Conservation (phyloP, 139 green algal species). For the Dunaliella primolecta region DNA sequence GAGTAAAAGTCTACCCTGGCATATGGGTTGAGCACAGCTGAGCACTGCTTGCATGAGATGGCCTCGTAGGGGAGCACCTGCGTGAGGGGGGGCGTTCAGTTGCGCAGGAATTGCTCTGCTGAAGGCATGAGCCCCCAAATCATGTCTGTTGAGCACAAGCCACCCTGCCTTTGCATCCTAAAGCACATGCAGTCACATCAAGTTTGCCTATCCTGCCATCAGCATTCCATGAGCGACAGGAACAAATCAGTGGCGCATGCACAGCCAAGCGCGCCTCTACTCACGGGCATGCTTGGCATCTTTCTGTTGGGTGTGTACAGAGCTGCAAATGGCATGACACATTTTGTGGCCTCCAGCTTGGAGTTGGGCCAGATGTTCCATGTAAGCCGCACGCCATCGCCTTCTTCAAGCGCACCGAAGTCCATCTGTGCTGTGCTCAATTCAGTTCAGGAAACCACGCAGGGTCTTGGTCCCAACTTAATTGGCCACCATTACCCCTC, state of each 20-base stretch:
- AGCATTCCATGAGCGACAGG: too few relatives aligned
- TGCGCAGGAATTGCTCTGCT: too few relatives aligned
- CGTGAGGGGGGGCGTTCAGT: background rate
- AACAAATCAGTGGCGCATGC: too few relatives aligned
- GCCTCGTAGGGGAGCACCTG: constrained; percentile 94
- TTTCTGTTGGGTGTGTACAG: constrained; percentile 89
- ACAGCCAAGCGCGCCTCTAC: too few relatives aligned
- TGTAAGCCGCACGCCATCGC: constrained; percentile 54
- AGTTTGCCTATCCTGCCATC: too few relatives aligned
- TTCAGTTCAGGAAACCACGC: background rate
- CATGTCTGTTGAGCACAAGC: too few relatives aligned
- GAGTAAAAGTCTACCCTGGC: constrained; percentile 84
- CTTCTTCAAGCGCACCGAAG: constrained; percentile 38
- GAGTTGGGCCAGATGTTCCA: constrained; percentile 97
- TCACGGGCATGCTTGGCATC: constrained; percentile 77
- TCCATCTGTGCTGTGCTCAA: constrained; percentile 10
- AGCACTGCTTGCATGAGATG: constrained; percentile 91
- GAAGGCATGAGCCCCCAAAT: too few relatives aligned
- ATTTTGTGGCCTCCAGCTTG: constrained; percentile 93
- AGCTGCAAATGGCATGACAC: constrained; percentile 89
- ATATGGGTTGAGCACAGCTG: constrained; percentile 91
- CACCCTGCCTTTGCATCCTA: too few relatives aligned
- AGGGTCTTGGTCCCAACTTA: too few relatives aligned
- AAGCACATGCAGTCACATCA: too few relatives aligned
- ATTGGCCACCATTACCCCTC: too few relatives aligned